phyloP scores from a whole-genome alignment of 1,139 yeast species.

The Wickerhamomyces sp. region DNA sequence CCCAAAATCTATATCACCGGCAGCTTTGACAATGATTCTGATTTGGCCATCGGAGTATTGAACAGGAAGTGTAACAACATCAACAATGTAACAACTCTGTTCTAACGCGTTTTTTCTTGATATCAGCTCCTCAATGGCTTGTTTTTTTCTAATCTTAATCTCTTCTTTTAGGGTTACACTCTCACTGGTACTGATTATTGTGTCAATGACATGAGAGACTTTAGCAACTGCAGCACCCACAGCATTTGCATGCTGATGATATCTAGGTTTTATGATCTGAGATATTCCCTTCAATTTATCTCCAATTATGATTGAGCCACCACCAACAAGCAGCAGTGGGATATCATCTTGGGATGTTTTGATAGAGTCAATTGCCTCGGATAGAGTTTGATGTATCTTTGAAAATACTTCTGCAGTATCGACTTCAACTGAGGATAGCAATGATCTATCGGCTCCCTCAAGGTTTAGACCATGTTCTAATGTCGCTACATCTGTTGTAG shows the following conservation, averaged over 20 bases:
- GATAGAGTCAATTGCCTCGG: constrained; percentile 30
- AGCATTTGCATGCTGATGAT: constrained; percentile 34
- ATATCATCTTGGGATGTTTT: constrained; percentile 34
- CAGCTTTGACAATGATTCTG: constrained; percentile 29
- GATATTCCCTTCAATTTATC: constrained; percentile 30
- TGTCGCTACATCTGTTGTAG: constrained; percentile 32
- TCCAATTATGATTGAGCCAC: constrained; percentile 36
- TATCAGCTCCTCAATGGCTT: constrained; percentile 22
- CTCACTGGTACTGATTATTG: constrained; percentile 9
- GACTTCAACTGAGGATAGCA: constrained; percentile 19
- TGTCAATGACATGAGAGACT: constrained; percentile 24
- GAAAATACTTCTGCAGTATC: constrained; percentile 20
- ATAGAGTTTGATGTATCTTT: neutral
- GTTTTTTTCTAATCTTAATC: constrained; percentile 21
- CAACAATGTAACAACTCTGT: constrained; percentile 25
- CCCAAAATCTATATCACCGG: constrained; percentile 34
- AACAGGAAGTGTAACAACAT: constrained; percentile 29
- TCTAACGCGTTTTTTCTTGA: constrained; percentile 28
- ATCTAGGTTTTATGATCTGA: constrained; percentile 31
- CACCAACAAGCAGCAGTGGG: constrained; percentile 37
- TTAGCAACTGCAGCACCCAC: constrained; percentile 39
- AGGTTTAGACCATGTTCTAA: constrained; percentile 7
- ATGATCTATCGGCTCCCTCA: constrained; percentile 15
- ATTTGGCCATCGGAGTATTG: constrained; percentile 32
- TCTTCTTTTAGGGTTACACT: constrained; percentile 17